Conservation (phyloP, 345 rosid genomes). For the Sisymbrium irio region DNA sequence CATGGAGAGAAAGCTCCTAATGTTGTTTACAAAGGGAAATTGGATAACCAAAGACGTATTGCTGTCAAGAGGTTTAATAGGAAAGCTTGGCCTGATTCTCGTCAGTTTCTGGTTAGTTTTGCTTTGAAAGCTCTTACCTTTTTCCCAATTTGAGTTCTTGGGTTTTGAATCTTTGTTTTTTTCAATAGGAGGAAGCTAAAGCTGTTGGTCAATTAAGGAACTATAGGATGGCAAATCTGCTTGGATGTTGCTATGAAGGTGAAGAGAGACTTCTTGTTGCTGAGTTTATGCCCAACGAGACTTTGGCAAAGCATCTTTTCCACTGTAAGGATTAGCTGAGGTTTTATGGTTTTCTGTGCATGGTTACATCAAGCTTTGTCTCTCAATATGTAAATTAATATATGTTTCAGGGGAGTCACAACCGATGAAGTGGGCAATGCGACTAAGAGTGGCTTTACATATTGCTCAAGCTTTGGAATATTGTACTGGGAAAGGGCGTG, state of each 20-base stretch:
- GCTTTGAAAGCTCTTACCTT: neutral
- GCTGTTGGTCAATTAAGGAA: conserved; percentile 84
- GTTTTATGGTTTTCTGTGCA: neutral
- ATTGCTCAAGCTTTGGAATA: conserved; percentile 93
- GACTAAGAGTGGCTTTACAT: conserved; percentile 86
- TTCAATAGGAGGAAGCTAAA: conserved; percentile 76
- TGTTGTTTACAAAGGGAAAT: conserved; percentile 88
- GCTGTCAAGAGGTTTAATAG: conserved; percentile 89
- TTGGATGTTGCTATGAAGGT: conserved; percentile 85
- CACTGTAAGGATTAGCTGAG: conserved; percentile 58
- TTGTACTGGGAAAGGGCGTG: conserved; percentile 85
- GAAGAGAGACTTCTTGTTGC: conserved; percentile 94
- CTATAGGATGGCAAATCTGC: conserved; percentile 74
- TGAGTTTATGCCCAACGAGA: conserved; percentile 86
- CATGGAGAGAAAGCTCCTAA: conserved; percentile 98
- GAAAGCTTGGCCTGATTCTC: conserved; percentile 89
- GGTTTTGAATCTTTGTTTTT: neutral
- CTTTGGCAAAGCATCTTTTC: conserved; percentile 93
- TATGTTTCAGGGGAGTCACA: conserved; percentile 73
- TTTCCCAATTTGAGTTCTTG: neutral
- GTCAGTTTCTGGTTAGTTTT: conserved; percentile 61
- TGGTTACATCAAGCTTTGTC: neutral
- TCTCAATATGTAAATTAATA: neutral
- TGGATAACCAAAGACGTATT: conserved; percentile 72
- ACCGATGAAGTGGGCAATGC: conserved; percentile 98